Conservation (phyloP, 1,284 basidiomycete species). For the Apiotrichum veenhuisii region DNA sequence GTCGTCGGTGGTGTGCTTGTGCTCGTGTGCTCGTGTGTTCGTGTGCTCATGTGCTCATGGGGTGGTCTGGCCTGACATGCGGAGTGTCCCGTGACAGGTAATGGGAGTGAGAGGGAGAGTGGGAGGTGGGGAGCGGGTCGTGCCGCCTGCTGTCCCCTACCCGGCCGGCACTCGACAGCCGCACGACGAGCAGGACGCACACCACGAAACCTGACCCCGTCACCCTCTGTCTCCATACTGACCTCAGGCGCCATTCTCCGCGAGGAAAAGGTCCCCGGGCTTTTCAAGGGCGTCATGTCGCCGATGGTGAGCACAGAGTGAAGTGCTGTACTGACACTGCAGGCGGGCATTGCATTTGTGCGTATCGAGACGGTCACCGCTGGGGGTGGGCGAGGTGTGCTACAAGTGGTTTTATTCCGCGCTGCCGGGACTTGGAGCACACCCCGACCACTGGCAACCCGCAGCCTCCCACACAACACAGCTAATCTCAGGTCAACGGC, state of each 20-base stretch:
- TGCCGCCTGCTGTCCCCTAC: too few relatives aligned
- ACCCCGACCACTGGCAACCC: too few relatives aligned
- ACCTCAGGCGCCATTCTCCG: slow-evolving; percentile 28
- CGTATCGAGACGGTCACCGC: too few relatives aligned
- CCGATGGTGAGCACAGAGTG: slow-evolving; percentile 43
- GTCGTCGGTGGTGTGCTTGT: not conserved
- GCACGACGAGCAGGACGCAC: not conserved
- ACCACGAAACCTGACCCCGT: not conserved
- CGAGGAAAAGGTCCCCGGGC: slow-evolving; percentile 38
- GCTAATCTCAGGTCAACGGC: slow-evolving; percentile 44
- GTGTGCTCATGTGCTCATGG: too few relatives aligned
- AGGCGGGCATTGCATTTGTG: slow-evolving; percentile 47
- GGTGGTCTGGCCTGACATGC: too few relatives aligned
- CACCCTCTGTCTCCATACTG: too few relatives aligned
- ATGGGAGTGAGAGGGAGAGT: too few relatives aligned
- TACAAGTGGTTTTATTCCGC: too few relatives aligned
- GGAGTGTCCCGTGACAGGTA: too few relatives aligned
- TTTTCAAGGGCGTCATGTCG: slow-evolving; percentile 50
- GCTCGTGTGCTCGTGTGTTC: slow-evolving; percentile 15
- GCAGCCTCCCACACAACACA: not conserved
- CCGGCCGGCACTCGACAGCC: not conserved
- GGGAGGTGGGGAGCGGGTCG: not conserved
- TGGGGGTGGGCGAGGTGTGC: too few relatives aligned
- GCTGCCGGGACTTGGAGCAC: too few relatives aligned
- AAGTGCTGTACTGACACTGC: not conserved